Base-by-base conservation (phyloP, 2,329 filamentous ascomycete species). In the Colletotrichum eleusines region DNA sequence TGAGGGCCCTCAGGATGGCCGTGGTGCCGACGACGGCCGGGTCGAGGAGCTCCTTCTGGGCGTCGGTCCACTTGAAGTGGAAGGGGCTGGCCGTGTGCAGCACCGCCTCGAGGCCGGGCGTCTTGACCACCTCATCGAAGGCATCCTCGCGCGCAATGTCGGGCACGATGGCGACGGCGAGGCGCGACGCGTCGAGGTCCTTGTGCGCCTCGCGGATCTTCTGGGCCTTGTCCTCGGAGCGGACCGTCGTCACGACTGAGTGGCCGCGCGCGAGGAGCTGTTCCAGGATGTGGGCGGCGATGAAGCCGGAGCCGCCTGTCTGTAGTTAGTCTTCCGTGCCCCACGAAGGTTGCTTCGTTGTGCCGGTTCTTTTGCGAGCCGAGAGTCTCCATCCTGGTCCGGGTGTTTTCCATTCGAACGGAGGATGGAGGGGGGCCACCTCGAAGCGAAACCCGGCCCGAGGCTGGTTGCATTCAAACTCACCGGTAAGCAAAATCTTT, bases 91-190 rank as follows among this genome's bases (percentile, higher is more conserved):
- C 89, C 2, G 88, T 89, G 80, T 91, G 88, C 63, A 90, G 80
- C 48, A 90, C 87, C 59, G 85, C 85, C 67, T 88, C 84, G 63
- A 90, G 79, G 33, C 82, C 84, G 1, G 85, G 83, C 5, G 77
- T 82, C 78, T 83, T 79, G 72, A 86, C 83, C 1, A 87, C 89
- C 75, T 90, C 84, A 75, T 93, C 90, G 78, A 97, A 97, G 68
- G 94, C 94, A 66, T 87, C 86, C 53, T 89, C 86, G 76, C 90
- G 80, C 4, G 93, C 92, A 74, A 97, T 92, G 77, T 97, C 94
- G 23, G 91, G 89, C 31, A 97, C 93, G 74, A 96, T 90, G 66
- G 79, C 82, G 16, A 87, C 81, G 40, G 80, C 76, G 23, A 90
- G 84, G 40, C 82, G 81, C 18, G 87, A 81, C 54, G 77, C 75